Percentiles rank a stretch among this genome's conserved stretches.
phyloP scores from a whole-genome alignment of 148 eudicot species.

The Silene latifolia region DNA sequence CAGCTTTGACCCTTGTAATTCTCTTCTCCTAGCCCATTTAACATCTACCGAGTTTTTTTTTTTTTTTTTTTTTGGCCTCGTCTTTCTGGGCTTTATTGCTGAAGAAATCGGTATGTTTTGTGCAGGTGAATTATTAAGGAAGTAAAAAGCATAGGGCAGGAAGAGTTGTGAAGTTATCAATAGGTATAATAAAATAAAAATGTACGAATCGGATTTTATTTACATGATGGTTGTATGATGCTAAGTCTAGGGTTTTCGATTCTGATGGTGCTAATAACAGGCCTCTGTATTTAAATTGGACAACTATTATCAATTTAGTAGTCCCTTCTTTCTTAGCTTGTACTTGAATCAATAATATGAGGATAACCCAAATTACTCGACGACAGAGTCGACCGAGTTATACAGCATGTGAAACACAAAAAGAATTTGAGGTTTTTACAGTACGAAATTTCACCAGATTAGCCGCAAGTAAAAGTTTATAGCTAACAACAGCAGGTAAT shows the following conservation, averaged over 20 bases:
- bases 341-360: no score
- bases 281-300: not conserved
- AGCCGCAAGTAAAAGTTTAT: not conserved
- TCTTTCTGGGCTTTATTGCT: not conserved
- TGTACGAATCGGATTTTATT: not conserved
- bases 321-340: no score
- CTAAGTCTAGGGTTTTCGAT: not conserved
- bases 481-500: not conserved
- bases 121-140: conserved; percentile 16
- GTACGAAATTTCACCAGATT: not conserved
- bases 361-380: not conserved
- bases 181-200: not conserved
- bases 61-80: not conserved
- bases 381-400: no score
- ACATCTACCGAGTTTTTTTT: not conserved
- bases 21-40: not conserved
- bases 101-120: not conserved
- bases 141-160: conserved; percentile 3
- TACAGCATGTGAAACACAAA: no score
- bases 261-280: not conserved
- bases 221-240: not conserved
- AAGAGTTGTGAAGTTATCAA: not conserved
- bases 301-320: no score
- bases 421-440: no score
- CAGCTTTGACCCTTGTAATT: conserved; percentile 64